Base-by-base conservation (phyloP, 2,329 filamentous ascomycete species). In the Fusarium sp. region DNA sequence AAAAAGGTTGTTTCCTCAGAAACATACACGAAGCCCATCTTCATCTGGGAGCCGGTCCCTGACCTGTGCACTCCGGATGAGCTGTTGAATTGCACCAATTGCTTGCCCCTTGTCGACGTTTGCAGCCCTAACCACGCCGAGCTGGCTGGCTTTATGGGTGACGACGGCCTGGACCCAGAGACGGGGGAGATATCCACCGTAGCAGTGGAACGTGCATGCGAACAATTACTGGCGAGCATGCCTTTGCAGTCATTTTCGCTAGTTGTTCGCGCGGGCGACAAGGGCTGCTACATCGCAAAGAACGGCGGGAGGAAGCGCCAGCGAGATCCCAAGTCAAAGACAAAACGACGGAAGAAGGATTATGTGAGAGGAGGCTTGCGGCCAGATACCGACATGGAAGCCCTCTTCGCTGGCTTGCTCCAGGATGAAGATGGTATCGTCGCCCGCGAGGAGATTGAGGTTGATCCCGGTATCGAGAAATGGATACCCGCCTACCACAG, bases 41-140 rank as follows among this genome's bases (percentile, higher is more conserved):
- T 98, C 81, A 90, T 98, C 62, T 99, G 96, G 96, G 97, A 99
- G 81, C 97, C 97, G 1, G 94, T 98, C 1, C 97, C 97, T 2
- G 95, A 98, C 82, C 88, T 94, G 1, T 98, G 95, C 82, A 92
- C 89, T 0, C 92, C 94, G 0, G 90, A 91, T 48, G 88, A 92
- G 80, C 84, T 92, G 32, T 85, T 92, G 13, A 91, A 91, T 78
- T 90, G 88, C 80, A 92, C 90, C 59, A 92, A 92, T 74, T 88
- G 88, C 13, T 84, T 92, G 14, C 89, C 89, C 0, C 82, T 91
- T 18, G 85, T 92, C 65, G 90, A 92, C 75, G 84, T 92, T 65
- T 91, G 90, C 81, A 91, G 89, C 73, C 97, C 97, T 1, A 99
- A 99, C 80, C 94, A 97, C 80, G 86, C 92, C 27, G 97, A 99